Base-by-base conservation (phyloP, 345 rosid species). In the Leavenworthia alabamica region DNA sequence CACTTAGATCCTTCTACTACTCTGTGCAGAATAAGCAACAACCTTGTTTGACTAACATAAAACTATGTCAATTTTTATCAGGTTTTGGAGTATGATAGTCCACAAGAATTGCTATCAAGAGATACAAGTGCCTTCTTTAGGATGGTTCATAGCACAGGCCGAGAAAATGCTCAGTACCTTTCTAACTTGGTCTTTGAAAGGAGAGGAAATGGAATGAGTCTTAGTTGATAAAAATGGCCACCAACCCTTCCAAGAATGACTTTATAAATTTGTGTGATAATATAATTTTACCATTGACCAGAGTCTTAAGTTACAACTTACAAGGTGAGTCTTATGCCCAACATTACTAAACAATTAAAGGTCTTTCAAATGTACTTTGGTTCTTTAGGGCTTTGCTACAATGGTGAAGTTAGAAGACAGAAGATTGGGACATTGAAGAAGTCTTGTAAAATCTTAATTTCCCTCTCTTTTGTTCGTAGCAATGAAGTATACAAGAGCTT, bases 81-180 rank as follows among this genome's bases (percentile, higher is more conserved):
- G 96, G 95, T 86, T 78, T 56, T 73, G 64, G 98, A 91, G 47
- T 76, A 86, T 61, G 80, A 77, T 72, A 73, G 80, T 26, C 90
- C 95, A n/a, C 81, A 80, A 73, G 77, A 71, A 53, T 66, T 88
- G 79, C 78, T 91, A 52, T 71, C 75, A 42, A 82, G 78, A 24
- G 86, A 81, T 41, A 73, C 56, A 45, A 78, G 86, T 51, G 78
- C 81, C 31, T 86, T 88, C 78, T 84, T 81, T 23, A 77, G 62
- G 74, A 85, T 88, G 89, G 91, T 84, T 58, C 84, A 75, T 33
- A 88, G 86, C 55, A 83, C 93, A 1, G 97, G 96, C 29, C 72
- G 81, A 47, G 89, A 81, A 37, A 90, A 85, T 78, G 82, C 87
- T 46, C 78, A 82, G 56, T 90, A 87, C 73, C 71, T 87, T 42